These are phyloP conservation scores for Melaleuca quinquenervia DNA, from an alignment of 345 rosid species.

Conservation along the genomic window DNA sequence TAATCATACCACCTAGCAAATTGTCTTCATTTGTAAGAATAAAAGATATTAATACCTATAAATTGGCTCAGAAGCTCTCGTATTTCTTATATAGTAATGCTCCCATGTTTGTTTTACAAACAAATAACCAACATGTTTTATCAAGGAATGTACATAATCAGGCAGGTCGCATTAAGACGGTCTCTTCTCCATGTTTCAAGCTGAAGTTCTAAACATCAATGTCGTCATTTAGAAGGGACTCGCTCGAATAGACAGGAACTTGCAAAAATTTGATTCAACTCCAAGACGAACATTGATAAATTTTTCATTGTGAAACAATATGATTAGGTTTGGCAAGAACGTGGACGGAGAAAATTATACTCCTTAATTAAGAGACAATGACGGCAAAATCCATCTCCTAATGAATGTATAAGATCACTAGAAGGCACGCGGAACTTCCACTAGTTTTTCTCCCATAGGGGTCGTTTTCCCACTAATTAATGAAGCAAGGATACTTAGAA, in stretches of 20 bases:
- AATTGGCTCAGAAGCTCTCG: no score
- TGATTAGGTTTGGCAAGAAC: neutral
- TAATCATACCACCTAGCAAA: no score
- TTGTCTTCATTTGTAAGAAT: no score
- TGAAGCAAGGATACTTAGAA: neutral
- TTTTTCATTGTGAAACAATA: neutral
- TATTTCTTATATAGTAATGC: no score
- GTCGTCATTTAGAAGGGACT: neutral
- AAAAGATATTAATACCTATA: no score
- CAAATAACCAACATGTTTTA: no score
- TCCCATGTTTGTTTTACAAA: no score
- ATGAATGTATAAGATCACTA: neutral
- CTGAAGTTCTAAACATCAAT: neutral
- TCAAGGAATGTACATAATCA: neutral
- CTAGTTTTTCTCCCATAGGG: neutral
- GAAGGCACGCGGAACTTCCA: neutral
- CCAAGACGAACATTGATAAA: neutral
- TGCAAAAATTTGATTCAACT: neutral
- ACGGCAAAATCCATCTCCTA: neutral
- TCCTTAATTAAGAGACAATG: neutral
- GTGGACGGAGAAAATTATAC: neutral
- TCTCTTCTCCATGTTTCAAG: conserved; percentile 17
- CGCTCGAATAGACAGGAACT: neutral
- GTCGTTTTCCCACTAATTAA: neutral
- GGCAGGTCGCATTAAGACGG: conserved; percentile 8